A percentile compares a stretch with the other conserved stretches of the same genome.
These are phyloP conservation scores for Boletus subluridellus DNA, from an alignment of 1,284 basidiomycete species.

Conservation along the genomic window DNA sequence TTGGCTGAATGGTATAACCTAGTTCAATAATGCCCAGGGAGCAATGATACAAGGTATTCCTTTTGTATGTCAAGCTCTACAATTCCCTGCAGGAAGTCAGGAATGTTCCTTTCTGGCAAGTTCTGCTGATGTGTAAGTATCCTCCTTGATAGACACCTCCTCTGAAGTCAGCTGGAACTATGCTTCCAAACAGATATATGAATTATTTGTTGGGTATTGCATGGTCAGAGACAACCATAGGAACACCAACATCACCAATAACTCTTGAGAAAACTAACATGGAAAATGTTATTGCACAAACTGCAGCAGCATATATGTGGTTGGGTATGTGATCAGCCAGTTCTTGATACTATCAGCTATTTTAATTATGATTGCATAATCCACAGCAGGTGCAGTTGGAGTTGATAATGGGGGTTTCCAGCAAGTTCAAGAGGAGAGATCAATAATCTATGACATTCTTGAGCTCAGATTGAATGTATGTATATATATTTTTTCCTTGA, in stretches of 20 bases:
- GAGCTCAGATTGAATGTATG: conserved; percentile 16
- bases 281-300: no score
- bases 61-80: not conserved
- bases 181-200: not conserved
- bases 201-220: not conserved
- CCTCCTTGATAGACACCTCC: no score
- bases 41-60: rapidly evolving
- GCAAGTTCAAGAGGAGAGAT: not conserved
- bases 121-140: not conserved
- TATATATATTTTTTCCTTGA: not conserved
- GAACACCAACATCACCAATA: not conserved
- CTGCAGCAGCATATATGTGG: no score
- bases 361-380: no score
- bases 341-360: no score
- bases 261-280: no score
- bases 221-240: not conserved
- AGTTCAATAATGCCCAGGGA: not conserved
- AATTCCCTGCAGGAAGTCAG: not conserved
- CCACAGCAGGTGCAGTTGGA: no score
- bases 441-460: not conserved
- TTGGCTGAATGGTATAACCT: not conserved
- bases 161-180: not conserved
- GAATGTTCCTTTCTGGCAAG: not conserved
- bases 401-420: no score
- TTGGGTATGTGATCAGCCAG: no score